Conservation (phyloP, 352 stramenopile genomes). For the Elongisporangium anandrum region DNA sequence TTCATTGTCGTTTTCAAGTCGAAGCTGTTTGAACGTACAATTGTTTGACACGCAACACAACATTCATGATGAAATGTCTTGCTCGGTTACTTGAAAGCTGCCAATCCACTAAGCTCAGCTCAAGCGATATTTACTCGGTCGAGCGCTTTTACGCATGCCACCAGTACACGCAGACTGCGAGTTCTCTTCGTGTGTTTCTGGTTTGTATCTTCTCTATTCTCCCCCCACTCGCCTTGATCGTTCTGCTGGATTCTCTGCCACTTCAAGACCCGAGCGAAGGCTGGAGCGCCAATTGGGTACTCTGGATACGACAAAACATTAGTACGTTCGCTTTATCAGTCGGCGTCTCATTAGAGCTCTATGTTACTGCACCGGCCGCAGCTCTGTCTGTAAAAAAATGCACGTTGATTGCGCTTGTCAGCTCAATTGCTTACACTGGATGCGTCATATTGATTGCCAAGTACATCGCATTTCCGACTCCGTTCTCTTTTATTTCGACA, state of each 20-base stretch:
- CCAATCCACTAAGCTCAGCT: too few relatives aligned
- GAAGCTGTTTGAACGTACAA: too few relatives aligned
- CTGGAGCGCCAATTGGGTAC: constrained; percentile 8
- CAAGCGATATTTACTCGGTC: too few relatives aligned
- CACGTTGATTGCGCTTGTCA: constrained; percentile 2
- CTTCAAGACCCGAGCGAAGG: constrained; percentile 8
- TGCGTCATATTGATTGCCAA: constrained; percentile 14
- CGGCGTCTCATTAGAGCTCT: constrained; percentile 8
- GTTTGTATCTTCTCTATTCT: constrained; percentile 12
- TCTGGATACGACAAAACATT: constrained; percentile 1
- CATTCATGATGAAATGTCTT: too few relatives aligned
- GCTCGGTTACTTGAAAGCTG: too few relatives aligned
- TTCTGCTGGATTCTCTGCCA: constrained; percentile 10
- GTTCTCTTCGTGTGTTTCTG: constrained; percentile 2
- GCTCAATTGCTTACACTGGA: not conserved
- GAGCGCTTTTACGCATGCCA: too few relatives aligned
- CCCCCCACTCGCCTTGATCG: constrained; percentile 5
- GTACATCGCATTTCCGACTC: constrained; percentile 15
- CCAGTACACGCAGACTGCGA: not conserved
- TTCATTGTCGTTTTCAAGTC: too few relatives aligned
- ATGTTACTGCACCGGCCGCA: constrained; percentile 4
- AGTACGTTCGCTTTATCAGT: constrained; percentile 12
- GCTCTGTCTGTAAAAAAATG: too few relatives aligned
- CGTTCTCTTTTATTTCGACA: constrained; percentile 21
- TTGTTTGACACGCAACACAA: too few relatives aligned